Conservation (phyloP, 2,329 filamentous ascomycete species). For the Phaeosphaeria sp. region DNA sequence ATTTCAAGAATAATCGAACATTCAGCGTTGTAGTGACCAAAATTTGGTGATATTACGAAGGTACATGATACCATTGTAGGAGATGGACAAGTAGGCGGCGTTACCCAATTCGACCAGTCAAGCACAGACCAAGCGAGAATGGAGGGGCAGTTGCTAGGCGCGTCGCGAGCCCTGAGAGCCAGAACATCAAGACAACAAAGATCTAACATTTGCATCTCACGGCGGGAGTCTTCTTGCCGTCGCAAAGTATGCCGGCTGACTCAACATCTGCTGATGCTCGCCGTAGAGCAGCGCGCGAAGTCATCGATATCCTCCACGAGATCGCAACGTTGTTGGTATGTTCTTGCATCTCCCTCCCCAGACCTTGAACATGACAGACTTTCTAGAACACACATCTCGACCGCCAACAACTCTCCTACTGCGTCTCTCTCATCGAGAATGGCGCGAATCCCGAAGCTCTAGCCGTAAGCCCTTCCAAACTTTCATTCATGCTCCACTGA, state of each 20-base stretch:
- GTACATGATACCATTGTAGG: conserved; percentile 8
- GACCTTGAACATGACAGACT: neutral
- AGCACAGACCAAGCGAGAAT: neutral
- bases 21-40: no score
- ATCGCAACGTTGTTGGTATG: conserved; percentile 87
- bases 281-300: conserved; percentile 78
- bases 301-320: conserved; percentile 80
- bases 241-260: conserved; percentile 23
- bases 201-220: neutral
- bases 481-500: neutral
- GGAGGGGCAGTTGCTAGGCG: neutral
- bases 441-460: conserved; percentile 95
- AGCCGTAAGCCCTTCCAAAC: conserved; percentile 69
- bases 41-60: neutral
- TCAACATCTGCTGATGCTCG: conserved; percentile 56
- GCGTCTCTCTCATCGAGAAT: conserved; percentile 96
- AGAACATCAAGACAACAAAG: neutral
- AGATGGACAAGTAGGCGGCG: neutral
- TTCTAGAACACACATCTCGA: conserved; percentile 89
- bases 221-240: neutral
- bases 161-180: neutral
- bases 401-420: conserved; percentile 87
- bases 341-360: neutral
- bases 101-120: neutral
- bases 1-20: no score